phyloP scores from a whole-genome alignment of 352 stramenopile genomes.

The Phytophthora lateralis region DNA sequence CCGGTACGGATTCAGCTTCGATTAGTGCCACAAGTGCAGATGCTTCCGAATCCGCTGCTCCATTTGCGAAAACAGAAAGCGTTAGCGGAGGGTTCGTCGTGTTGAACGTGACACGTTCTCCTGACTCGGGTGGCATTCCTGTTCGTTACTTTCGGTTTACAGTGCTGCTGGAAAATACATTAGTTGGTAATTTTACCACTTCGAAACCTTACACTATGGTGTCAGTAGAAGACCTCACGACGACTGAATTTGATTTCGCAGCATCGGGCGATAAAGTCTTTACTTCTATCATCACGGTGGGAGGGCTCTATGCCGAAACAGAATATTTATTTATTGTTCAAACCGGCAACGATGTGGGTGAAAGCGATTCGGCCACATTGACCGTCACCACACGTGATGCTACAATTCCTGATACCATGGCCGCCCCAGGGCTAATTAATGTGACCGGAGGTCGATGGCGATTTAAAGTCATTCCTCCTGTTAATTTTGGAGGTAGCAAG shows the following conservation, averaged over 20 bases:
- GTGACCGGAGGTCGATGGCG: conserved; percentile 40
- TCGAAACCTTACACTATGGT: neutral
- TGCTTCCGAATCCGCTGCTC: conserved; percentile 24
- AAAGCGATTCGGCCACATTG: conserved; percentile 11
- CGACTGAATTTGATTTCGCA: neutral
- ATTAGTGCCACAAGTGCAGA: conserved; percentile 26
- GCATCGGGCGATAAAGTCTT: neutral
- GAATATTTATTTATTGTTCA: conserved; percentile 37
- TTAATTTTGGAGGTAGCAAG: conserved; percentile 43
- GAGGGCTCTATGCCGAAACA: conserved; percentile 39
- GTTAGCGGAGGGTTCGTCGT: conserved; percentile 36
- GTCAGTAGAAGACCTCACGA: neutral
- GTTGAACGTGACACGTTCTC: conserved; percentile 24
- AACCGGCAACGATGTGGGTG: conserved; percentile 36
- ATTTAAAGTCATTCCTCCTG: conserved; percentile 36
- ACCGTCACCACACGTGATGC: conserved; percentile 30
- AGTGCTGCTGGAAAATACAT: conserved; percentile 4
- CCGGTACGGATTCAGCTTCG: neutral
- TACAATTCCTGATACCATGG: conserved; percentile 31
- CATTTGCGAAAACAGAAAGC: conserved; percentile 14
- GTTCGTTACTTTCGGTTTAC: conserved; percentile 28
- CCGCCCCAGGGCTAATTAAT: conserved; percentile 19
- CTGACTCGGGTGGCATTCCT: conserved; percentile 41
- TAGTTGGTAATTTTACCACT: conserved; percentile 1
- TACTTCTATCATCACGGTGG: conserved; percentile 15